A percentile compares a stretch with the other conserved stretches of the same genome.
These are phyloP conservation scores for Globisporangium parvum DNA, from an alignment of 352 stramenopile genomes.

Conservation along the genomic window DNA sequence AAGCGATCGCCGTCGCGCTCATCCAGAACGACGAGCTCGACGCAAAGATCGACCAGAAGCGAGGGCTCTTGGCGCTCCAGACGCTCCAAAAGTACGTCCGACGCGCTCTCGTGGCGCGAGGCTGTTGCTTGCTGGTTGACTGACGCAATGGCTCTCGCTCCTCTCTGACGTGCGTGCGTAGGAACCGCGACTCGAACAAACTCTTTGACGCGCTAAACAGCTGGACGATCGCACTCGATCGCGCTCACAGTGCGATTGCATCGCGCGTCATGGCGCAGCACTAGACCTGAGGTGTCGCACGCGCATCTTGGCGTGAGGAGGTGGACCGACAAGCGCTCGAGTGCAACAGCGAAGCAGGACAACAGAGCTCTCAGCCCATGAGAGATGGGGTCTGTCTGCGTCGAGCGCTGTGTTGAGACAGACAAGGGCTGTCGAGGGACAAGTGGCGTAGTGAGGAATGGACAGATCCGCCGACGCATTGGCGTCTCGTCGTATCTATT, in stretches of 20 bases:
- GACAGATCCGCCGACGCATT: neutral
- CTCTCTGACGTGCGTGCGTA: constrained; percentile 11
- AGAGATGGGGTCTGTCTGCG: too few relatives aligned
- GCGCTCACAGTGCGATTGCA: constrained; percentile 39
- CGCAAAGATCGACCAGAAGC: constrained; percentile 88
- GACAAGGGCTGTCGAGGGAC: too few relatives aligned
- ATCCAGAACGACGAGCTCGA: constrained; percentile 90
- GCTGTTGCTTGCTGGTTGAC: neutral
- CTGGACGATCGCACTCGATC: constrained; percentile 49
- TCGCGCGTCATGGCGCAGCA: constrained; percentile 27
- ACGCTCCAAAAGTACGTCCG: constrained; percentile 40
- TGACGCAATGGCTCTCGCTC: neutral
- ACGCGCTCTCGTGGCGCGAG: neutral
- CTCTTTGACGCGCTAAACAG: constrained; percentile 64
- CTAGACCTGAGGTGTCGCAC: neutral
- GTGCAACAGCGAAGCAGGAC: too few relatives aligned
- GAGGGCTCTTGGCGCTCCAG: constrained; percentile 46
- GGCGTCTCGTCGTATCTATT: neutral
- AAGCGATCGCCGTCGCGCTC: constrained; percentile 87
- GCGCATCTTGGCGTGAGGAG: neutral
- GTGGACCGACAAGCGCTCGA: too few relatives aligned
- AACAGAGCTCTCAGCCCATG: too few relatives aligned
- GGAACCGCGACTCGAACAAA: constrained; percentile 50
- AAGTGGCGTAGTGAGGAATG: too few relatives aligned
- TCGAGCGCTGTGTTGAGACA: too few relatives aligned